These are phyloP conservation scores for Gamarada debralockiae DNA, from an alignment of 495 filamentous ascomycete genomes.

Conservation along the genomic window DNA sequence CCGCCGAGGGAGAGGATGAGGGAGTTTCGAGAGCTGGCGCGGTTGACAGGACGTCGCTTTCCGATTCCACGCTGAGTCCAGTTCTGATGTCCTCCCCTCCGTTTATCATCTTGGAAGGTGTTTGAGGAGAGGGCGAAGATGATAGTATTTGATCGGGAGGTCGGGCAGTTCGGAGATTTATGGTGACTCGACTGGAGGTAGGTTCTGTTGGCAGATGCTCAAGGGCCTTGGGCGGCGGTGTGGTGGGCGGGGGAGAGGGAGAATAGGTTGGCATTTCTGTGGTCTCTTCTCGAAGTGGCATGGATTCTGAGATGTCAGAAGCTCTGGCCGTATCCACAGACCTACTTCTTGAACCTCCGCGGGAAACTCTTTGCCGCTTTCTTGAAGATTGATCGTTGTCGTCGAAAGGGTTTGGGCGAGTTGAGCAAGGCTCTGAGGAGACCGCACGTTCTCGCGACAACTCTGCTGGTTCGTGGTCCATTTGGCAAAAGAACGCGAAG, in stretches of 20 bases:
- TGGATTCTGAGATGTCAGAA: conserved; percentile 27
- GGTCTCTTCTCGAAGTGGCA: conserved; percentile 32
- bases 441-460: conserved; percentile 51
- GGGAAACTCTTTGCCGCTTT: conserved; percentile 40
- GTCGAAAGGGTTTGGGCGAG: conserved; percentile 50
- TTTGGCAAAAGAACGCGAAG: conserved; percentile 28
- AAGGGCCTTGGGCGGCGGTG: conserved; percentile 22
- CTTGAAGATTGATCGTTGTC: conserved; percentile 46
- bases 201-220: conserved; percentile 11
- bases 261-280: conserved; percentile 16
- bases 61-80: conserved; percentile 22
- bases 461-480: conserved; percentile 49
- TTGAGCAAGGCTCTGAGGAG: conserved; percentile 57
- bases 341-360: conserved; percentile 21
- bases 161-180: conserved; percentile 45
- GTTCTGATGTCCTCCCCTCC: conserved; percentile 9
- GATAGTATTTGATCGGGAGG: conserved; percentile 36
- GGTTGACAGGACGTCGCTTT: conserved; percentile 25
- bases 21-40: conserved; percentile 27
- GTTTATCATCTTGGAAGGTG: conserved; percentile 24
- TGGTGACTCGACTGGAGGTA: conserved; percentile 43
- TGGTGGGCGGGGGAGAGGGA: conserved; percentile 18
- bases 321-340: conserved; percentile 21
- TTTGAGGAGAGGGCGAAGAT: conserved; percentile 40
- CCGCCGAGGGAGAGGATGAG: conserved; percentile 29